These are phyloP conservation scores for Cyphellophora europaea DNA, from an alignment of 2,329 filamentous ascomycete species.

Conservation along the genomic window DNA sequence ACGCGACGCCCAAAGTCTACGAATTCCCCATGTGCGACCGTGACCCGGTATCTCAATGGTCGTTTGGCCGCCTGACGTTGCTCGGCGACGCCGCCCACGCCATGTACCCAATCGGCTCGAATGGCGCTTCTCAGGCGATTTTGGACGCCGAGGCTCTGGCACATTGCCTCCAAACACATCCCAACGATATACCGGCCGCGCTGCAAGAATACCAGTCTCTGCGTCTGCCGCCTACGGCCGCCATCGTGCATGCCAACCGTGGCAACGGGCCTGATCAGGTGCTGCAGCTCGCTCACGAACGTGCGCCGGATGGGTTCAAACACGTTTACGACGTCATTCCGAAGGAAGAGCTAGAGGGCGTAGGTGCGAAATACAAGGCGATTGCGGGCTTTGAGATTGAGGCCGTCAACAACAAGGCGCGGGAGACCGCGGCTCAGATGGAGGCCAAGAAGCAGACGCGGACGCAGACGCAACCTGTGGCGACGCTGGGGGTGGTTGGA, in stretches of 20 bases:
- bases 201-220: background rate
- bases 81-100: slow-evolving; percentile 55
- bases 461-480: no score
- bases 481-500: no score
- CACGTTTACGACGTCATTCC: background rate
- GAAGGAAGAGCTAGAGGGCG: background rate
- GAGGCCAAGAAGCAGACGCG: no score
- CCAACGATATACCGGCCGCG: background rate
- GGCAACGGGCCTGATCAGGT: background rate
- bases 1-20: background rate
- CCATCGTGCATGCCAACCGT: background rate
- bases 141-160: background rate
- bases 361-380: background rate
- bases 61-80: slow-evolving; percentile 21
- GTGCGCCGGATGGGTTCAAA: background rate
- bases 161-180: background rate
- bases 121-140: background rate
- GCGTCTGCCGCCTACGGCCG: background rate
- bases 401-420: background rate
- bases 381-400: background rate
- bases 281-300: background rate
- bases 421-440: no score
- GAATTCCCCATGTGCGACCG: slow-evolving; percentile 1
- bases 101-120: slow-evolving; percentile 21
- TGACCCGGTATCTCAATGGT: background rate